Conservation (phyloP, 108 stramenopile genomes). For the Stephanodiscus triporus region DNA sequence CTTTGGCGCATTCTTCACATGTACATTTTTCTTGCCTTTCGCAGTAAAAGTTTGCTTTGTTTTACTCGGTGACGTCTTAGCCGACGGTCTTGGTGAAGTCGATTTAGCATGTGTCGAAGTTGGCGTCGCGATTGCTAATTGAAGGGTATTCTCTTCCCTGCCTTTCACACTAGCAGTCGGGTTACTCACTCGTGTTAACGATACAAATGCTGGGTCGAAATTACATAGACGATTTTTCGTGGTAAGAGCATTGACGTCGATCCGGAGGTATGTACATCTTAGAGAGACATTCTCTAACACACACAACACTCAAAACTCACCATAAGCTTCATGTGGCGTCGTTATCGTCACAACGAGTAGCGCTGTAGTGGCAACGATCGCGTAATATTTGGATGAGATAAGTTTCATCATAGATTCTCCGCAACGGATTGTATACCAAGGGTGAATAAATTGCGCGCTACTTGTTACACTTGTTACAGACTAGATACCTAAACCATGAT, state of each 20-base stretch:
- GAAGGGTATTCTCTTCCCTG: not conserved
- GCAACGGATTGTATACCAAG: not conserved
- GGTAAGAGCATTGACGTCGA: not conserved
- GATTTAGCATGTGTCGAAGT: not conserved
- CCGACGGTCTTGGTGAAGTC: not conserved
- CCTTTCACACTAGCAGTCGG: not conserved
- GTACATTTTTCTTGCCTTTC: slow-evolving; percentile 16
- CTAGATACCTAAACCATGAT: too few relatives aligned
- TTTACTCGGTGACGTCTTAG: not conserved
- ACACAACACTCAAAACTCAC: slow-evolving; percentile 2
- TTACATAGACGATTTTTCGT: not conserved
- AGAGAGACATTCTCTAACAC: not conserved
- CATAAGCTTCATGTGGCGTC: slow-evolving; percentile 2
- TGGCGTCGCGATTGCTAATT: not conserved
- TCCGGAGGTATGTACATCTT: not conserved
- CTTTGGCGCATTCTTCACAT: not conserved
- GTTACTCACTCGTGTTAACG: not conserved
- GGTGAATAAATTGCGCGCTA: too few relatives aligned
- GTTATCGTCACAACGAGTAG: not conserved
- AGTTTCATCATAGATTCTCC: not conserved
- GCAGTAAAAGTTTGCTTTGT: slow-evolving; percentile 1
- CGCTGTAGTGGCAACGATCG: not conserved
- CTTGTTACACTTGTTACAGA: too few relatives aligned
- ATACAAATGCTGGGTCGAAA: not conserved
- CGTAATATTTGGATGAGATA: not conserved